phyloP scores from a whole-genome alignment of 2,329 filamentous ascomycete species.

The Fusarium albosuccineum region DNA sequence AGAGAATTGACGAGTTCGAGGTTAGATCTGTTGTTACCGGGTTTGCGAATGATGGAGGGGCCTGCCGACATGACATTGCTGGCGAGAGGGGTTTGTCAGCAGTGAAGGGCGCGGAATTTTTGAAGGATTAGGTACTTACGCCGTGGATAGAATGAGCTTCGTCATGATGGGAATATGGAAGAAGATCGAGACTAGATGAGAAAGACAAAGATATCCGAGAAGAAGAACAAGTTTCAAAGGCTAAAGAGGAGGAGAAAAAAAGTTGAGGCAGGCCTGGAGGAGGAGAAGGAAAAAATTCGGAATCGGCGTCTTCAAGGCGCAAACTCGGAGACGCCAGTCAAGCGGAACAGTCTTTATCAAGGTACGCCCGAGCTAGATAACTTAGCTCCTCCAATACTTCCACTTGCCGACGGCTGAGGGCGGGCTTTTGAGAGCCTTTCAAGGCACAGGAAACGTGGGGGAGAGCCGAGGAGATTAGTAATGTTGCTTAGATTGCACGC shows the following conservation, averaged over 20 bases:
- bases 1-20: constrained; percentile 92
- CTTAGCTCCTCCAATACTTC: constrained; percentile 21
- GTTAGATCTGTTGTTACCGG: constrained; percentile 83
- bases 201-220: constrained; percentile 8
- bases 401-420: constrained; percentile 27
- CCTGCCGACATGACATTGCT: constrained; percentile 88
- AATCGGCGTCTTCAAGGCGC: constrained; percentile 39
- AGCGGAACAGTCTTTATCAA: constrained; percentile 43
- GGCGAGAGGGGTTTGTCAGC: constrained; percentile 43
- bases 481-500: constrained; percentile 14
- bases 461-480: constrained; percentile 34
- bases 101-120: constrained; percentile 24
- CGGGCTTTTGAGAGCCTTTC: constrained; percentile 14
- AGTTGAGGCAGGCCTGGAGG: constrained; percentile 15
- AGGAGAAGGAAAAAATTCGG: constrained; percentile 38
- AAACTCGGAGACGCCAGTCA: constrained; percentile 41
- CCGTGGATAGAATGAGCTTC: constrained; percentile 87
- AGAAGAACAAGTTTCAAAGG: neutral
- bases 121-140: constrained; percentile 66
- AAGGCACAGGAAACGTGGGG: constrained; percentile 27
- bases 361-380: constrained; percentile 24
- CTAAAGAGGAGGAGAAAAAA: constrained; percentile 15
- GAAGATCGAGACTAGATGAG: constrained; percentile 1
- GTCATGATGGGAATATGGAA: constrained; percentile 63
- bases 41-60: constrained; percentile 85